These are phyloP conservation scores for Scytalidium sp. DNA, from an alignment of 2,329 filamentous ascomycete genomes.

Conservation along the genomic window DNA sequence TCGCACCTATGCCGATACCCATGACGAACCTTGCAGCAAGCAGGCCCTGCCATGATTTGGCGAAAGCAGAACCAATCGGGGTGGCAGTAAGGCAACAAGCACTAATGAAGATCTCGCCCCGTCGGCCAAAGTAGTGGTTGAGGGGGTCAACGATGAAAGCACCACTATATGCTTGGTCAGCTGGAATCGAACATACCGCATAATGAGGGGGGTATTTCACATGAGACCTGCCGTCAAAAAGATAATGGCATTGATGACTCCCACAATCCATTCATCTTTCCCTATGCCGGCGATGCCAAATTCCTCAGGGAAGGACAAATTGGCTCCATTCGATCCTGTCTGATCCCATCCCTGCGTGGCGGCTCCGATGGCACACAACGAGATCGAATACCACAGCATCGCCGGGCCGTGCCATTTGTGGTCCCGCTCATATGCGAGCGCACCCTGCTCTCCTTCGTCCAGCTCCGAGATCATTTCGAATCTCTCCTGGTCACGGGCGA, in stretches of 20 bases:
- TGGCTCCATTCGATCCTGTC: conserved; percentile 46
- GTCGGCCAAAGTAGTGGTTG: conserved; percentile 67
- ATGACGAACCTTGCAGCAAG: conserved; percentile 57
- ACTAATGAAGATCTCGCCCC: conserved; percentile 68
- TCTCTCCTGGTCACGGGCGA: conserved; percentile 30
- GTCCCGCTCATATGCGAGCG: conserved; percentile 49
- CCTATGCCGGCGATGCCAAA: conserved; percentile 44
- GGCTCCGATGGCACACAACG: conserved; percentile 65
- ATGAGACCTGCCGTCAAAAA: conserved; percentile 48
- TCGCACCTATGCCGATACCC: conserved; percentile 75
- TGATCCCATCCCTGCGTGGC: conserved; percentile 48
- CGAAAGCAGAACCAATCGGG: conserved; percentile 68
- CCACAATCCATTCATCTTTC: conserved; percentile 48
- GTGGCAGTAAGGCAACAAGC: conserved; percentile 62
- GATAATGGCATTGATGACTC: conserved; percentile 60
- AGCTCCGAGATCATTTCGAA: conserved; percentile 19
- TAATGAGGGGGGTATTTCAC: too few relatives aligned
- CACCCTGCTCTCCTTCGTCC: conserved; percentile 23
- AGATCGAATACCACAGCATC: conserved; percentile 63
- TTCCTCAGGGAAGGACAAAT: conserved; percentile 37
- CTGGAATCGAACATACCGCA: not conserved
- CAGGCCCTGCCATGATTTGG: conserved; percentile 57
- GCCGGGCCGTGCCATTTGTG: conserved; percentile 66
- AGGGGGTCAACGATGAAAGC: conserved; percentile 66
- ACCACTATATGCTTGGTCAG: conserved; percentile 29